Evolutionary conservation across 1,139 yeast species (phyloP).

Genomic region (Pichia sp.): DNA sequence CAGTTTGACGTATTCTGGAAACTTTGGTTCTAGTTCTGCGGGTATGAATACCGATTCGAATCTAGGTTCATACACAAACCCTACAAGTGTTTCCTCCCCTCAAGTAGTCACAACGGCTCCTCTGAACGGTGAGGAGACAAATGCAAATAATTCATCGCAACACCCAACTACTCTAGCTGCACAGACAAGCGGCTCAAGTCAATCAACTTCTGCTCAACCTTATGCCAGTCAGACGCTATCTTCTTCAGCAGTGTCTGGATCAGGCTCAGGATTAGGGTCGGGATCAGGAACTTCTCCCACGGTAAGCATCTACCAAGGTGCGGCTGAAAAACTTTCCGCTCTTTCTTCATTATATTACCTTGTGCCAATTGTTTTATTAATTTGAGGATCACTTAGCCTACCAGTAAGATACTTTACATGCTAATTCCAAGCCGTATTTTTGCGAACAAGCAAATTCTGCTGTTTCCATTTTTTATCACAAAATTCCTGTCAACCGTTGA

Average conservation of each 20-base stretch:
- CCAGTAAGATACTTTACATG: no score
- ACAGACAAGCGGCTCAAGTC: background rate
- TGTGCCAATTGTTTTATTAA: background rate
- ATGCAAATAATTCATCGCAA: background rate
- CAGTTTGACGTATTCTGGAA: no score
- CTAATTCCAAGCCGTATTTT: no score
- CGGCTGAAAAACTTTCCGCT: background rate
- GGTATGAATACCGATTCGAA: no score
- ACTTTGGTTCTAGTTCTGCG: no score
- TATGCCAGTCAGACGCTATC: background rate
- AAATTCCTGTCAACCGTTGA: no score
- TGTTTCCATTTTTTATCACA: no score
- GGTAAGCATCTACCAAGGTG: background rate
- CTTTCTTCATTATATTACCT: background rate
- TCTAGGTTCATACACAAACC: no score
- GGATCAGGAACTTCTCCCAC: background rate
- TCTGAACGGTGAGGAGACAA: no score
- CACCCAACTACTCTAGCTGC: background rate
- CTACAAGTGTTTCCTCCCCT: no score
- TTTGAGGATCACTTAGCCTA: background rate
- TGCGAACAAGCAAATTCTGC: no score
- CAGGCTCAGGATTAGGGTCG: background rate
- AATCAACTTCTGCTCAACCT: background rate
- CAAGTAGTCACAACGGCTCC: no score
- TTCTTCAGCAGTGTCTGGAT: background rate